Evolutionary conservation across 345 rosid genomes (phyloP), one percentile per base, ranked within the genome.

Genomic region (Moricandia arvensis): DNA sequence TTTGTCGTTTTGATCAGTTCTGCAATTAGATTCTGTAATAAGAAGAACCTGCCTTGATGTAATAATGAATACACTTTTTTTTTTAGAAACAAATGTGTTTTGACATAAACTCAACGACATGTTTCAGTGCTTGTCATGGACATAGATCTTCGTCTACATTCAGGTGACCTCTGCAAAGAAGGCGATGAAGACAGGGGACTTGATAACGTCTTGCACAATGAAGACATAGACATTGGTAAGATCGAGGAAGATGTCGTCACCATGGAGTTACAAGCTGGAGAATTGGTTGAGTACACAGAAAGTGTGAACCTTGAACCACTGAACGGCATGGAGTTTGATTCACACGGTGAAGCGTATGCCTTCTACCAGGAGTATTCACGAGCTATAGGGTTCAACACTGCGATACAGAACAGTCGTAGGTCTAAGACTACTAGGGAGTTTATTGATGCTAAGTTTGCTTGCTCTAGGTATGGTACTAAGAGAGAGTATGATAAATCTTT

Each of bases 351-450:
- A 63, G 91, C 93, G 0, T 89, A 89, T 66, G 76, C 93, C 0
- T 89, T 86, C 66, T 89, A 89, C 85, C 91, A 89, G 31, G 93
- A 89, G 77, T 89, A 89, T 73, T 86, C 93, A 43, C 82, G 85
- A 16, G 87, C 88, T 0, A 81, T 81, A 77, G 93, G 93, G 43
- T 89, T 89, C 59, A 87, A 75, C 79, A 89, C 93, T 8, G 85
- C 91, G 1, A 89, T 89, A 77, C 84, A 89, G 68, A 87, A 87
- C 78, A 89, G 93, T 54, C 85, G 93, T 8, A 68, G 93, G 21
- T 89, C 93, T 3, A 89, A 87, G 59, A 89, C 85, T 37, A 85
- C 91, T 0, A 75, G 83, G 63, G 90, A 89, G 76, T 89, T 89
- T 71, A 89, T 89, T 18, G 91, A 89, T 75, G 93, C 93, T 0